These are phyloP conservation scores for Arxiozyma telluris DNA, from an alignment of 1,139 yeast genomes.

Conservation along the genomic window DNA sequence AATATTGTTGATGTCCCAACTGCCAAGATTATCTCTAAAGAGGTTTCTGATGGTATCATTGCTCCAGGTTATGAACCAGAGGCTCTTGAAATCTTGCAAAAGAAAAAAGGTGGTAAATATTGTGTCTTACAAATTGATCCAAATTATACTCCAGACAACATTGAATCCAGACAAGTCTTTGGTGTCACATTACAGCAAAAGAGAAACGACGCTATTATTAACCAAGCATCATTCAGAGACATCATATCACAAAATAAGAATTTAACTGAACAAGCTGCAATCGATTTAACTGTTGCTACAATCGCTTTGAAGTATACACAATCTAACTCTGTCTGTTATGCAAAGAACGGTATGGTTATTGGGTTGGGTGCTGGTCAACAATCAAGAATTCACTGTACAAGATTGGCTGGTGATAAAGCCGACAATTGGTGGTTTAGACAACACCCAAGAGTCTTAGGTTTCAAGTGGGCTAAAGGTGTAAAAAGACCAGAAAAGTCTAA, in stretches of 20 bases:
- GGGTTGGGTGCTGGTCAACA: constrained; percentile 99
- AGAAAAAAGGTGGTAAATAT: constrained; percentile 95
- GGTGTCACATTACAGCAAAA: constrained; percentile 93
- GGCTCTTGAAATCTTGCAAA: constrained; percentile 77
- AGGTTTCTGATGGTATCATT: constrained; percentile 96
- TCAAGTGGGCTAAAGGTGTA: constrained; percentile 97
- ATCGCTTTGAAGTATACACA: constrained; percentile 96
- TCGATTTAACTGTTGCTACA: constrained; percentile 93
- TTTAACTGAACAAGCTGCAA: constrained; percentile 81
- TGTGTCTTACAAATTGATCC: constrained; percentile 95
- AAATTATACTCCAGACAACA: constrained; percentile 68
- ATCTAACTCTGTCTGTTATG: constrained; percentile 96
- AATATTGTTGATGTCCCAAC: constrained; percentile 95
- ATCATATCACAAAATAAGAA: constrained; percentile 79
- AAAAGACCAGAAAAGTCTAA: constrained; percentile 98
- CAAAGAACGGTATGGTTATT: constrained; percentile 97
- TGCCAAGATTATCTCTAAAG: constrained; percentile 93
- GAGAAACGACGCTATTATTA: constrained; percentile 94
- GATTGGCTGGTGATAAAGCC: constrained; percentile 98
- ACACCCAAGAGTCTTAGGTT: constrained; percentile 85
- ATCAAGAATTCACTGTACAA: constrained; percentile 96
- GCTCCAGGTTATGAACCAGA: constrained; percentile 95
- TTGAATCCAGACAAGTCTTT: constrained; percentile 90
- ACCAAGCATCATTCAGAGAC: constrained; percentile 80
- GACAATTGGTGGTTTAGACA: constrained; percentile 99